Evolutionary conservation across 2,329 filamentous ascomycete genomes (phyloP).

Genomic region (Geoglossum cookeanum): DNA sequence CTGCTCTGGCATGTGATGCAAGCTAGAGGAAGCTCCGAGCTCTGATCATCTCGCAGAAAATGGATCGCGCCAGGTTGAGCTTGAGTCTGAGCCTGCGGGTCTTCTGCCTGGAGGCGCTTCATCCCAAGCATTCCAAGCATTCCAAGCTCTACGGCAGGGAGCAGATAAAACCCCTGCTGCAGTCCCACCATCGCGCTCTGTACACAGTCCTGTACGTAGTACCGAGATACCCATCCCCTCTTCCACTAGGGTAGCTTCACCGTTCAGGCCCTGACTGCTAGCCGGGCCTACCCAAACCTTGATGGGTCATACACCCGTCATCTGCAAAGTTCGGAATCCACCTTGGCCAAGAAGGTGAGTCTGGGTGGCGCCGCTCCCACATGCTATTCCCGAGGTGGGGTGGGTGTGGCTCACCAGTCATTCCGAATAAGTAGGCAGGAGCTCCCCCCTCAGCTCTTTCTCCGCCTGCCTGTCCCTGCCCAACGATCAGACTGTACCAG

Average conservation of each 20-base stretch:
- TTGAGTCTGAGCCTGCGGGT: no score
- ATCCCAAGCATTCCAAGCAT: no score
- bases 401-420: not conserved
- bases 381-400: not conserved
- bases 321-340: not conserved
- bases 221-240: not conserved
- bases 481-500: no score
- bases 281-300: not conserved
- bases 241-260: not conserved
- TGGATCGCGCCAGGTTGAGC: no score
- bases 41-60: no score
- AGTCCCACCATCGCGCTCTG: no score
- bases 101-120: no score
- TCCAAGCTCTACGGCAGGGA: no score
- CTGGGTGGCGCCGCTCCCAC: not conserved
- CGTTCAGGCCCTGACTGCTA: not conserved
- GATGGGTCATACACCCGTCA: not conserved
- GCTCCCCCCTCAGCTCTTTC: not conserved
- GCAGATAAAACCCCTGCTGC: no score
- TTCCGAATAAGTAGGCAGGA: conserved; percentile 1
- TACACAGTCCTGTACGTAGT: not conserved
- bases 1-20: no score
- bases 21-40: no score
- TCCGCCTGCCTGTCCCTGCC: no score
- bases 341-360: not conserved